phyloP scores from a whole-genome alignment of 2,329 filamentous ascomycete genomes.

The Raffaelea albimanens region DNA sequence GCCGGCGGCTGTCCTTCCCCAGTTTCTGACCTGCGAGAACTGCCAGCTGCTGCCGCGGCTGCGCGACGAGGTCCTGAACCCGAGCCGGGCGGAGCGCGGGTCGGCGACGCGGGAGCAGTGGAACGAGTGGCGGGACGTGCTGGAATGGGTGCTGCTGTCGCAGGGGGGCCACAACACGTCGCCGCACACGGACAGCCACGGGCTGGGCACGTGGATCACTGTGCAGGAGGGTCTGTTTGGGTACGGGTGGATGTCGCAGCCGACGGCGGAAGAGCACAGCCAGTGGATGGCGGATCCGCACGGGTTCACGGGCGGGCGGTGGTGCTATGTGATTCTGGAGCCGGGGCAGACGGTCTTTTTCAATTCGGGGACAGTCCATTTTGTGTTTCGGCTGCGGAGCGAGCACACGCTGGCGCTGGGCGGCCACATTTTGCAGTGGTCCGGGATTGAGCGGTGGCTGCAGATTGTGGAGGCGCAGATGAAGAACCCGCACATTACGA shows the following conservation, averaged over 20 bases:
- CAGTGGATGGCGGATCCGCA: constrained; percentile 18
- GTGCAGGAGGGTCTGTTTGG: constrained; percentile 21
- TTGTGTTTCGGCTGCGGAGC: constrained; percentile 20
- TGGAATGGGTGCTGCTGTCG: constrained; percentile 22
- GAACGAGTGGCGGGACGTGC: constrained; percentile 23
- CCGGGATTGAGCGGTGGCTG: constrained; percentile 21
- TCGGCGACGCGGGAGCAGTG: constrained; percentile 18
- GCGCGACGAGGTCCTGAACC: constrained; percentile 27
- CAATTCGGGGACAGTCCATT: constrained; percentile 23
- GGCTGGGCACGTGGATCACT: constrained; percentile 25
- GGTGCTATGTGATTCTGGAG: constrained; percentile 22
- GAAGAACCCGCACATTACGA: constrained; percentile 19
- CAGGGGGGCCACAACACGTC: constrained; percentile 24
- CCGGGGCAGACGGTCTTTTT: constrained; percentile 26
- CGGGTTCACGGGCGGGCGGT: constrained; percentile 17
- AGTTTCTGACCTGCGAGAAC: constrained; percentile 18
- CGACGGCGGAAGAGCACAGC: constrained; percentile 15
- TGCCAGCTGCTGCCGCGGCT: constrained; percentile 20
- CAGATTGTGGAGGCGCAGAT: constrained; percentile 19
- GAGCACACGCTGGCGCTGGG: constrained; percentile 22
- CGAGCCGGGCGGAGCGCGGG: constrained; percentile 18
- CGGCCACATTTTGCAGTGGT: constrained; percentile 25
- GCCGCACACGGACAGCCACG: constrained; percentile 24
- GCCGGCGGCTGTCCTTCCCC: constrained; percentile 16
- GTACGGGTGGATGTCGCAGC: constrained; percentile 22